These are phyloP conservation scores for Stephanodiscus triporus DNA, from an alignment of 108 stramenopile genomes.

Conservation along the genomic window DNA sequence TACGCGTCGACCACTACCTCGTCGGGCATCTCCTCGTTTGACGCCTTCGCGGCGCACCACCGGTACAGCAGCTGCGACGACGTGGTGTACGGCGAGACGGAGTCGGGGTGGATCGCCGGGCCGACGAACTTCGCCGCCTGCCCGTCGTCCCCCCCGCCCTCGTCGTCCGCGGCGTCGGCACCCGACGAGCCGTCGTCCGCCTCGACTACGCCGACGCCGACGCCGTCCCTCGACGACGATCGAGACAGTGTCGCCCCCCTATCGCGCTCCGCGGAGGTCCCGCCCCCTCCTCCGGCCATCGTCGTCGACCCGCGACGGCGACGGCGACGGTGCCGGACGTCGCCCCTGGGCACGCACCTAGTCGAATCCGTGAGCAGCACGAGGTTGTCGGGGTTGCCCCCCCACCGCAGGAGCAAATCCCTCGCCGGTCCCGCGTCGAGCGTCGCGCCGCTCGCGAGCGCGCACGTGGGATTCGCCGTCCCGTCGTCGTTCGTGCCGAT, in stretches of 20 bases:
- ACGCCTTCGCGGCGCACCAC: constrained; percentile 80
- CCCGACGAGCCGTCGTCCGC: not conserved
- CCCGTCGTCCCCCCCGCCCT: constrained; percentile 25
- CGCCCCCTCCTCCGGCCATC: not conserved
- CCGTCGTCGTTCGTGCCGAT: constrained; percentile 28
- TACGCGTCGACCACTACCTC: constrained; percentile 71
- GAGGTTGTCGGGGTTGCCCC: constrained; percentile 80
- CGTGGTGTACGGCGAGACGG: constrained; percentile 61
- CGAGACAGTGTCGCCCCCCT: not conserved
- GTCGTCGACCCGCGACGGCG: not conserved
- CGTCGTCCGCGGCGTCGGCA: not conserved
- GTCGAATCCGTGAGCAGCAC: constrained; percentile 81
- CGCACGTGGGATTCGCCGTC: constrained; percentile 72
- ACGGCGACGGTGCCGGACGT: constrained; percentile 31
- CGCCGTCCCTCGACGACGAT: constrained; percentile 20
- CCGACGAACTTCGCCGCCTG: constrained; percentile 50
- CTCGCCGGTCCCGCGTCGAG: constrained; percentile 85
- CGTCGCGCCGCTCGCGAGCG: constrained; percentile 75
- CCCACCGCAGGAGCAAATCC: constrained; percentile 79
- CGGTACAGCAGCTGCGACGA: constrained; percentile 74
- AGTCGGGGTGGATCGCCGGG: constrained; percentile 41
- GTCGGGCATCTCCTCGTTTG: constrained; percentile 88
- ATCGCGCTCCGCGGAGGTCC: not conserved
- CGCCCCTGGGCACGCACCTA: constrained; percentile 59
- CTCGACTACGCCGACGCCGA: not conserved